Conservation (phyloP, 2,329 filamentous ascomycete species). For the Aspergillus sp. region DNA sequence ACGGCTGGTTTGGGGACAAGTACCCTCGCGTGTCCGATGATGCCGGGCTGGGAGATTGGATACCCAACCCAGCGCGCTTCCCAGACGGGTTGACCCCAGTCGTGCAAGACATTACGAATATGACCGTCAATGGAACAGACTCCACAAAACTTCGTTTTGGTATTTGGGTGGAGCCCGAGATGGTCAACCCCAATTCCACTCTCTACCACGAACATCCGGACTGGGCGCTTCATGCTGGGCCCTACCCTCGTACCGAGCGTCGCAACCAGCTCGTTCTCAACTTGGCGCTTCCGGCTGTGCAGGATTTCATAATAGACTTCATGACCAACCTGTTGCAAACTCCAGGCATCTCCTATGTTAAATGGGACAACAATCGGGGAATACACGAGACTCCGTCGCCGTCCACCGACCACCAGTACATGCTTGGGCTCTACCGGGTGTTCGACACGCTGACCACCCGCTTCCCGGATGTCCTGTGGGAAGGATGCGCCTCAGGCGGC, state of each 20-base stretch:
- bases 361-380: slow-evolving; percentile 69
- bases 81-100: slow-evolving; percentile 58
- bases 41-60: slow-evolving; percentile 65
- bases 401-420: slow-evolving; percentile 59
- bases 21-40: slow-evolving; percentile 61
- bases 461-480: slow-evolving; percentile 65
- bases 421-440: slow-evolving; percentile 64
- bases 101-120: slow-evolving; percentile 53
- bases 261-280: slow-evolving; percentile 65
- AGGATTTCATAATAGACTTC: slow-evolving; percentile 61
- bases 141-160: slow-evolving; percentile 58
- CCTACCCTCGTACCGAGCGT: slow-evolving; percentile 57
- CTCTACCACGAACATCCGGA: slow-evolving; percentile 65
- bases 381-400: slow-evolving; percentile 62
- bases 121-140: slow-evolving; percentile 51
- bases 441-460: slow-evolving; percentile 60
- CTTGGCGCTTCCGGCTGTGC: slow-evolving; percentile 61
- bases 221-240: slow-evolving; percentile 62
- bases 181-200: slow-evolving; percentile 64
- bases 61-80: slow-evolving; percentile 59
- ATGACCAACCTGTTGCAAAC: slow-evolving; percentile 58
- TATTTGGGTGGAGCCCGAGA: slow-evolving; percentile 69
- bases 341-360: slow-evolving; percentile 61
- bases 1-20: slow-evolving; percentile 68
- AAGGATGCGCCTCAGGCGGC: slow-evolving; percentile 66